phyloP scores from a whole-genome alignment of 163 green algal species.

The Chlamydomonas reinhardtii region DNA sequence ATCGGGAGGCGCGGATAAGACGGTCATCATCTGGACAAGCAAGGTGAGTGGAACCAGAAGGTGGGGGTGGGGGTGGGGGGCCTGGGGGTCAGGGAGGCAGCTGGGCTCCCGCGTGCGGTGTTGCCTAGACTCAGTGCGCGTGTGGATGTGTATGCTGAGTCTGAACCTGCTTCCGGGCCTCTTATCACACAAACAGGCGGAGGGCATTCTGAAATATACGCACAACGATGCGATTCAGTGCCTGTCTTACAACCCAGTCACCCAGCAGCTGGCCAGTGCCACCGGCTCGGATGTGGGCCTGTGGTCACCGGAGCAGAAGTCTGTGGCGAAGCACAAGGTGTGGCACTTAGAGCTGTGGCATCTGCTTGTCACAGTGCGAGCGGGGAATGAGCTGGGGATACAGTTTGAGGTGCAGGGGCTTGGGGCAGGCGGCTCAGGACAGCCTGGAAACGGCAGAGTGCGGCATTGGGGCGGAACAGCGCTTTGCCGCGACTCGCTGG shows the following conservation, averaged over 20 bases:
- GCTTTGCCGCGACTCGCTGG: no score
- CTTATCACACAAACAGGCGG: constrained; percentile 55
- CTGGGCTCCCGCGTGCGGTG: no score
- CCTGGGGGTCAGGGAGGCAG: no score
- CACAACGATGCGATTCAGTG: constrained; percentile 87
- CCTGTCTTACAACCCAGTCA: constrained; percentile 86
- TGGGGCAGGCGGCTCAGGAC: no score
- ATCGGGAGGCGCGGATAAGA: constrained; percentile 88
- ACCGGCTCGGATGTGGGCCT: constrained; percentile 85
- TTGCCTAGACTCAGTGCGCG: no score
- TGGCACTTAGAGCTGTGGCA: not conserved
- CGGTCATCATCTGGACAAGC: constrained; percentile 91
- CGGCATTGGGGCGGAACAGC: no score
- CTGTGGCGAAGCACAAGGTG: constrained; percentile 89
- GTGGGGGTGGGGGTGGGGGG: not conserved
- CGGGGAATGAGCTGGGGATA: no score
- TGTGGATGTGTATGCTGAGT: no score
- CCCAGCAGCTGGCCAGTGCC: constrained; percentile 84
- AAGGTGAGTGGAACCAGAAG: constrained; percentile 62
- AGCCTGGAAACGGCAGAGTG: no score
- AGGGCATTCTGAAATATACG: constrained; percentile 90
- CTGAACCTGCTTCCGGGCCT: no score
- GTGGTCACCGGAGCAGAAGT: constrained; percentile 90
- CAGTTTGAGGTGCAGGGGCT: no score
- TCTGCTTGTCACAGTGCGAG: no score